Base-by-base conservation (phyloP, 2,329 filamentous ascomycete genomes). In the Colletotrichum destructivum region DNA sequence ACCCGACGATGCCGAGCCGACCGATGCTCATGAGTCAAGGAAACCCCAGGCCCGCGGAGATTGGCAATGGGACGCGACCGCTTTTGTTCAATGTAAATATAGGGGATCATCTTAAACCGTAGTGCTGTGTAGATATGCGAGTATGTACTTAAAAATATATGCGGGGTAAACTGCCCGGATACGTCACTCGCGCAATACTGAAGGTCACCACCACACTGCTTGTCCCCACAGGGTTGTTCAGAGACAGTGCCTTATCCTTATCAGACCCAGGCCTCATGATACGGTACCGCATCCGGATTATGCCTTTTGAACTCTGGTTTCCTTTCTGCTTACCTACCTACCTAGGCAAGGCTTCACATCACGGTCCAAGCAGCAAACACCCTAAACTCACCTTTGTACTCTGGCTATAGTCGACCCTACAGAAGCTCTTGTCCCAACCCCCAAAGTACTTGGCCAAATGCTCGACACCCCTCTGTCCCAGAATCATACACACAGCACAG, bases 61-160 rank as follows among this genome's bases (percentile, higher is more conserved):
- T n/a, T 15, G 23, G 18, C 26, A 15, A 9, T 46, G 4, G 42
- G 31, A 38, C 26, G 52, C 21, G 12, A 9, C 44, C n/a, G 47
- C 18, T 57, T 26, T 52, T 46, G 26, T 67, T 62, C 49, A 44
- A 68, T 68, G 57, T 68, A 68, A 9, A 62, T 68, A 68, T 68
- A 47, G 59, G 65, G 46, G 49, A 46, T 55, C 26, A 16, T 15
- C 55, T 46, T 62, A 67, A 35, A 47, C 49, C 57, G 57, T 51
- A 51, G 54, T 46, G 12, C 15, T 26, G 49, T 62, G 57, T 68
- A 56, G 40, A 31, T 56, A 47, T 5, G 12, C 21, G 23, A 15
- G 49, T 47, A 54, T 68, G 65, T 42, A 62, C 11, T 54, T 67
- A 62, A 31, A n/a, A 63, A 47, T 42, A 47, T 12, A n/a, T 40